Conservation (phyloP, 2,329 filamentous ascomycete species). For the Westerdykella ornata region DNA sequence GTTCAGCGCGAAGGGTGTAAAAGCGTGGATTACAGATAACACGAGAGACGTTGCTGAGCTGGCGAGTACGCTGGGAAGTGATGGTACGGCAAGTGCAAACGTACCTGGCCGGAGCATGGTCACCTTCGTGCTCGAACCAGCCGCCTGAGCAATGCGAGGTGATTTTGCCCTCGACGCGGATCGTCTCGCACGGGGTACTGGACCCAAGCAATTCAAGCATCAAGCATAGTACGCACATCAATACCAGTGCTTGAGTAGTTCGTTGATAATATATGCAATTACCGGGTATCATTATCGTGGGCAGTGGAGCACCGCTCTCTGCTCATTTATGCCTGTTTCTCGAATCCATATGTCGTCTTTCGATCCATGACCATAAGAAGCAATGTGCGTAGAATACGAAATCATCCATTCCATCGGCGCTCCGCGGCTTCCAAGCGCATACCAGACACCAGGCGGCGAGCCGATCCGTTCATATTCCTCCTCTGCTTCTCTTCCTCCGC, state of each 20-base stretch:
- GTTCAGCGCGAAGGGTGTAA: constrained; percentile 20
- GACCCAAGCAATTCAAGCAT: too few relatives aligned
- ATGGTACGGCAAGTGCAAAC: constrained; percentile 17
- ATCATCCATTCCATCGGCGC: neutral
- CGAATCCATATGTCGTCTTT: too few relatives aligned
- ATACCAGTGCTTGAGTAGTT: too few relatives aligned
- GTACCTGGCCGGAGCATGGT: constrained; percentile 25
- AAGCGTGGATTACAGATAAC: constrained; percentile 38
- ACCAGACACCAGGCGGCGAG: constrained; percentile 19
- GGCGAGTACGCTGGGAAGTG: constrained; percentile 8
- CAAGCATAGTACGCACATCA: too few relatives aligned
- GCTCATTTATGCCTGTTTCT: too few relatives aligned
- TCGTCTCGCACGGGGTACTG: too few relatives aligned
- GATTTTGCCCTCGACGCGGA: too few relatives aligned
- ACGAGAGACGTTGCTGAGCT: constrained; percentile 18
- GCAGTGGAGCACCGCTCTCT: too few relatives aligned
- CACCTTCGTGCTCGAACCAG: constrained; percentile 18
- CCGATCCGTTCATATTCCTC: constrained; percentile 17
- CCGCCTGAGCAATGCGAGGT: neutral
- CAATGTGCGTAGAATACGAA: too few relatives aligned
- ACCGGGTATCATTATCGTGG: too few relatives aligned
- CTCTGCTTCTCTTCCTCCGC: constrained; percentile 26
- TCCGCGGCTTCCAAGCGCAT: constrained; percentile 20
- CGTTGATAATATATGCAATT: too few relatives aligned
- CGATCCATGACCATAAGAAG: too few relatives aligned